Conservation (phyloP, 371 early-diverging fungal species). For the Thermomucor indicae-seudaticae region DNA sequence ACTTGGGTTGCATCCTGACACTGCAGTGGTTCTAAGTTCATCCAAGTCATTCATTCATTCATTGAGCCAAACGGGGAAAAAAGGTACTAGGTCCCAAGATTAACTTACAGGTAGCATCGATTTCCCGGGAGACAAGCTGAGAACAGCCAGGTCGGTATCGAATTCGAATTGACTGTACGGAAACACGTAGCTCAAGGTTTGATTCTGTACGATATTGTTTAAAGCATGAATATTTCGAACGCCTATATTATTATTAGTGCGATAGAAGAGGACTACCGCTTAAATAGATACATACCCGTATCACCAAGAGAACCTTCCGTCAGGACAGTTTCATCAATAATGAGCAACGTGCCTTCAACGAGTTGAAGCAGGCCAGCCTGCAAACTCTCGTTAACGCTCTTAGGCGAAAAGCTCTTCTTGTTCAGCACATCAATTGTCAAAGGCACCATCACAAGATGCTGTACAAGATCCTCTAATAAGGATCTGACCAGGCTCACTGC, state of each 20-base stretch:
- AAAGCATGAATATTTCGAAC: constrained; percentile 59
- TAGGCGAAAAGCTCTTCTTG: constrained; percentile 43
- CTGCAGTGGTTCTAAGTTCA: constrained; percentile 40
- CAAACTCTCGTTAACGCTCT: constrained; percentile 45
- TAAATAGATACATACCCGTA: constrained; percentile 26
- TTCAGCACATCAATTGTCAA: constrained; percentile 51
- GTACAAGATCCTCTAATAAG: constrained; percentile 32
- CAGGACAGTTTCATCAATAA: constrained; percentile 59
- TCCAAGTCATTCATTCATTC: neutral
- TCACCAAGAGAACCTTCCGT: constrained; percentile 60
- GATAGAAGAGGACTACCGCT: neutral
- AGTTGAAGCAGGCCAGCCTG: constrained; percentile 59
- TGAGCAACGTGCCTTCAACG: constrained; percentile 47
- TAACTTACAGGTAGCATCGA: constrained; percentile 57
- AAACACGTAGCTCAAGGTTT: constrained; percentile 54
- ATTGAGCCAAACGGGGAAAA: neutral
- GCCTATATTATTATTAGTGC: constrained; percentile 25
- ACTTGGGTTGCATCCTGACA: constrained; percentile 27
- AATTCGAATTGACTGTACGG: constrained; percentile 61
- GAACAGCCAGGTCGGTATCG: constrained; percentile 51
- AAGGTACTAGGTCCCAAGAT: neutral
- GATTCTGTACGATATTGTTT: constrained; percentile 45
- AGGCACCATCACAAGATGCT: constrained; percentile 44
- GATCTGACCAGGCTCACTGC: constrained; percentile 10
- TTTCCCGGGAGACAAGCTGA: constrained; percentile 49